Base-by-base conservation (phyloP, 768 basidiomycete genomes). In the Lactarius hatsudake region DNA sequence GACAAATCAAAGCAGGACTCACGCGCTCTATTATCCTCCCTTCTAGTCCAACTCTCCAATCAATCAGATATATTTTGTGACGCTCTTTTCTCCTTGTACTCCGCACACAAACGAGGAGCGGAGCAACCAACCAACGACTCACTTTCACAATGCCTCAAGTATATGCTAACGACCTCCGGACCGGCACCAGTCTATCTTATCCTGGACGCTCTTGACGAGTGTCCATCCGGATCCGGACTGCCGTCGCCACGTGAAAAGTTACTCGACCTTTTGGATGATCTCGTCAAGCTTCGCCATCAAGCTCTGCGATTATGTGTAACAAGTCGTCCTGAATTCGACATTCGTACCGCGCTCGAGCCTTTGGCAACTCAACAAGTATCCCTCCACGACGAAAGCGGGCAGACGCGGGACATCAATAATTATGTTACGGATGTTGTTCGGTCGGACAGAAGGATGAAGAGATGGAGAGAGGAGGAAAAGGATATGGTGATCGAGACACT, bases 131-230 rank as follows among this genome's bases (percentile, higher is more conserved):
- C 51, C 2, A n/a, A 26, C 51, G 23, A 53, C 23, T 51, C 48
- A 5, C 48, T 51, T 13, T 10, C 23, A 5, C 48, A 13, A 12
- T 51, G 48, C 23, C 48, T 51, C 48, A 51, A 26, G 48, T 23
- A 13, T 26, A 51, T 51, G 48, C 23, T 51, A 5, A 13, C 48
- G n/a, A 15, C 12, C 12, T 2, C 5, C 1, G 23, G 48, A 23
- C n/a, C 5, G 13, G n/a, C 15, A 1, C 48, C 48, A n/a, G 5
- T 51, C 23, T 51, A 23, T 13, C 48, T 57, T 13, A 20, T 40
- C 23, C 7, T 43, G 10, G 59, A 60, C 15, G 59, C 59, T 26
- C 59, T 60, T 3, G 59, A 60, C n/a, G 59, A 60, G 18, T 42
- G 59, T 7, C 59, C 59, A 0, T 5, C 26, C 12, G 23, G 13